These are phyloP conservation scores for Straminergon stramineum DNA, from an alignment of 225 moss, liverwort and hornwort species.

Conservation along the genomic window DNA sequence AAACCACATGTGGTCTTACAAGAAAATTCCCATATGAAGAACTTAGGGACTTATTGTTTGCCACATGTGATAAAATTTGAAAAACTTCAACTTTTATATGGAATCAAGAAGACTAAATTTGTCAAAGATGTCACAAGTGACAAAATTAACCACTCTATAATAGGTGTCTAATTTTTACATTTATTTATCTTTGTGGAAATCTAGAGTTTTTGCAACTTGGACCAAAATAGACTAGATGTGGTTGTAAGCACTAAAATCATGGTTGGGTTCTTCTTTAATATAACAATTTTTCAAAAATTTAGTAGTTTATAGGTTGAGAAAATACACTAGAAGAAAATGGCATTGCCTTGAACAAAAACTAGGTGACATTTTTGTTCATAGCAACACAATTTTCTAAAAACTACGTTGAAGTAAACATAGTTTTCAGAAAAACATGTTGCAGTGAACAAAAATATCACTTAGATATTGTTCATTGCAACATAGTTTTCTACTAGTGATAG, in stretches of 20 bases:
- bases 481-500: no score
- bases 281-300: not conserved
- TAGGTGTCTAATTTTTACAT: not conserved
- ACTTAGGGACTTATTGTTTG: not conserved
- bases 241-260: accelerated
- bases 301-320: accelerated
- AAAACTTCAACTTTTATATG: no score
- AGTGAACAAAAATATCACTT: no score
- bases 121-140: accelerated
- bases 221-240: not conserved
- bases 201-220: not conserved
- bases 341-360: no score
- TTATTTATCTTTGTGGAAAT: not conserved
- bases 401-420: no score
- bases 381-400: no score
- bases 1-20: accelerated
- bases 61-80: not conserved
- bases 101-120: accelerated
- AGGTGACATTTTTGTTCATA: no score
- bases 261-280: no score
- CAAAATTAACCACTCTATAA: not conserved
- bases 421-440: no score
- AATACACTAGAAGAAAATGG: no score
- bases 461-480: no score
- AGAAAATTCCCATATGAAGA: not conserved